A percentile compares a stretch with the other conserved stretches of the same genome.
Conservation (phyloP, 192 early-diverging fungal genomes). For the Backusella morwellensis region DNA sequence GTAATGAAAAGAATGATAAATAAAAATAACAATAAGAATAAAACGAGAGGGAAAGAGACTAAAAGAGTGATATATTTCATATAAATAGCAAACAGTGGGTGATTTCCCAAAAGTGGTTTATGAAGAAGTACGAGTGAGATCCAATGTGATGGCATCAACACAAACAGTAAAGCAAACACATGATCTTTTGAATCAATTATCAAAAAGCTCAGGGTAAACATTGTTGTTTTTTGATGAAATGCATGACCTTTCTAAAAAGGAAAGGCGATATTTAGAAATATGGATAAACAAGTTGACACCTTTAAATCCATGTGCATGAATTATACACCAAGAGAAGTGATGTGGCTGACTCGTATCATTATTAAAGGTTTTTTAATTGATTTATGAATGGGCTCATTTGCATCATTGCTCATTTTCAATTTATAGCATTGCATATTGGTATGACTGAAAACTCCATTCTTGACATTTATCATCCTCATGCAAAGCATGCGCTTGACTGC, state of each 20-base stretch:
- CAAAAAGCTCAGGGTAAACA: conserved; percentile 27
- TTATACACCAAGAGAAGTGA: conserved; percentile 67
- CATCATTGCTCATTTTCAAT: not conserved
- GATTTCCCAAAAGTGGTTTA: conserved; percentile 60
- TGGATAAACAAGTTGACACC: conserved; percentile 28
- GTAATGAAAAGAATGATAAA: conserved; percentile 20
- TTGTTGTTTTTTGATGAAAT: not conserved
- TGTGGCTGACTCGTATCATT: conserved; percentile 76
- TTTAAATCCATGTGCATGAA: conserved; percentile 53
- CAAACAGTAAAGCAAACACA: conserved; percentile 65
- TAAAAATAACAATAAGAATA: not conserved
- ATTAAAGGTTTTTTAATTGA: conserved; percentile 52
- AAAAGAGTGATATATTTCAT: conserved; percentile 11
- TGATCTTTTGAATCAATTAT: conserved; percentile 48
- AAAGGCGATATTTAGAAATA: conserved; percentile 2
- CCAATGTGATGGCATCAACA: conserved; percentile 42
- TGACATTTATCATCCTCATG: conserved; percentile 66
- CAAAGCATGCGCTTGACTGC: conserved; percentile 63
- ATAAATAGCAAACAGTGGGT: conserved; percentile 48
- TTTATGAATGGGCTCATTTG: not conserved
- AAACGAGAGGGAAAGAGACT: not conserved
- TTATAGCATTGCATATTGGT: conserved; percentile 66
- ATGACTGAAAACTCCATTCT: conserved; percentile 72
- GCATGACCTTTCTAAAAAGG: not conserved
- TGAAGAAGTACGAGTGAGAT: conserved; percentile 47